These are phyloP conservation scores for Neotropicomus parvogracilis DNA, from an alignment of 1,284 basidiomycete species.

Conservation along the genomic window DNA sequence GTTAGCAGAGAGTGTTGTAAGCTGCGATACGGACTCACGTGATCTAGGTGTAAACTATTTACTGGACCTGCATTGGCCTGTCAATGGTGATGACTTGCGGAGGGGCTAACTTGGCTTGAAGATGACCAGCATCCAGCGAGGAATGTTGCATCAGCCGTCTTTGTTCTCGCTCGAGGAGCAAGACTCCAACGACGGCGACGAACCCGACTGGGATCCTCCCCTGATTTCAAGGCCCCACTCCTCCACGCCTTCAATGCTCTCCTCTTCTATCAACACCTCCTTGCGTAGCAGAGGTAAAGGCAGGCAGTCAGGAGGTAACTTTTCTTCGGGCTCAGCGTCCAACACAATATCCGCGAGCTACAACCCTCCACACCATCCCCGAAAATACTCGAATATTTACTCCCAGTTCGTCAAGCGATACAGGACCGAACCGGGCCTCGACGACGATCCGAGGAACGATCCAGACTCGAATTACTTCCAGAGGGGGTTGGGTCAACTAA, in stretches of 20 bases:
- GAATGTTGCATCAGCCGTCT: constrained; percentile 52
- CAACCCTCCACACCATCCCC: constrained; percentile 30
- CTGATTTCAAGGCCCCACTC: constrained; percentile 32
- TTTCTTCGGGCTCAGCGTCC: constrained; percentile 28
- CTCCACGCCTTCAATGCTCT: constrained; percentile 27
- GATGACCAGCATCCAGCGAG: constrained; percentile 37
- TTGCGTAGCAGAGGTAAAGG: constrained; percentile 34
- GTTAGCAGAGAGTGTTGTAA: no score
- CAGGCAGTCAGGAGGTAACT: constrained; percentile 37
- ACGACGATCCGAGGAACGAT: constrained; percentile 67
- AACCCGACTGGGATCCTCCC: constrained; percentile 44
- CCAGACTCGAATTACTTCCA: constrained; percentile 75
- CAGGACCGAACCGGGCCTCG: constrained; percentile 52
- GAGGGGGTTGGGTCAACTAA: constrained; percentile 63
- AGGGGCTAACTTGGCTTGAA: no score
- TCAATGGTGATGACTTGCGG: no score
- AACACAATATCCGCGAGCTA: constrained; percentile 33
- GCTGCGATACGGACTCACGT: no score
- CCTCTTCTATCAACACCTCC: constrained; percentile 31
- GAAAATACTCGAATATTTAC: constrained; percentile 65
- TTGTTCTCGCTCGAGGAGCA: constrained; percentile 65
- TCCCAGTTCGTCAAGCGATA: constrained; percentile 75
- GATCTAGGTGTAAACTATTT: constrained; percentile 5
- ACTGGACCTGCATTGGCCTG: no score
- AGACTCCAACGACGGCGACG: constrained; percentile 44